Evolutionary conservation across 345 rosid genomes (phyloP).

Genomic region (Passiflora organensis): DNA sequence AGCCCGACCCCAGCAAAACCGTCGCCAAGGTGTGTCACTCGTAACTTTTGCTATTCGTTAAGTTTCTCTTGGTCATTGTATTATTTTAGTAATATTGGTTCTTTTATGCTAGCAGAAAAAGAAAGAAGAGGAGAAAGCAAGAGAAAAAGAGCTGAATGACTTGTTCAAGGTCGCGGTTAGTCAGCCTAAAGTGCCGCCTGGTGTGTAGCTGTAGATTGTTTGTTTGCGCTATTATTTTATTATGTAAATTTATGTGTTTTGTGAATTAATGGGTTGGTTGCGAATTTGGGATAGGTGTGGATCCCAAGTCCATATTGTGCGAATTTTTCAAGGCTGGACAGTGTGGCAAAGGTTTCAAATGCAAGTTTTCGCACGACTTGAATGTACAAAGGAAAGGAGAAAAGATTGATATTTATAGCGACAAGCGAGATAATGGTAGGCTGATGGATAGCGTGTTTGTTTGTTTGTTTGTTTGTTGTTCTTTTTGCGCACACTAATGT

Average conservation of each 20-base stretch:
- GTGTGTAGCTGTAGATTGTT: constrained; percentile 21
- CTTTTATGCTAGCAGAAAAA: constrained; percentile 51
- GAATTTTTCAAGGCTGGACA: constrained; percentile 90
- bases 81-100: background rate
- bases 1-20: constrained; percentile 53
- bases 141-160: constrained; percentile 88
- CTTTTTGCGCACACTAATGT: no score
- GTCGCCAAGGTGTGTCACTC: constrained; percentile 59
- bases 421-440: constrained; percentile 62
- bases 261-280: background rate
- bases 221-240: background rate
- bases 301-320: constrained; percentile 89
- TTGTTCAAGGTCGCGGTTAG: constrained; percentile 87
- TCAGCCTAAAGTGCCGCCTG: constrained; percentile 90
- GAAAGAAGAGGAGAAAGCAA: constrained; percentile 96
- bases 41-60: background rate
- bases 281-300: constrained; percentile 54
- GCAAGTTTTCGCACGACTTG: constrained; percentile 95
- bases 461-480: no score
- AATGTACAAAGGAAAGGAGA: constrained; percentile 97
- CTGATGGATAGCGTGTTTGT: constrained; percentile 28
- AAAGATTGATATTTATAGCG: constrained; percentile 85
- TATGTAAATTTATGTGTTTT: background rate
- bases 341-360: constrained; percentile 83
- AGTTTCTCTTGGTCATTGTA: no score